Percentiles rank a stretch among this genome's conserved stretches.
phyloP scores from a whole-genome alignment of 2,329 filamentous ascomycete species.

The Ceratocystis variospora region DNA sequence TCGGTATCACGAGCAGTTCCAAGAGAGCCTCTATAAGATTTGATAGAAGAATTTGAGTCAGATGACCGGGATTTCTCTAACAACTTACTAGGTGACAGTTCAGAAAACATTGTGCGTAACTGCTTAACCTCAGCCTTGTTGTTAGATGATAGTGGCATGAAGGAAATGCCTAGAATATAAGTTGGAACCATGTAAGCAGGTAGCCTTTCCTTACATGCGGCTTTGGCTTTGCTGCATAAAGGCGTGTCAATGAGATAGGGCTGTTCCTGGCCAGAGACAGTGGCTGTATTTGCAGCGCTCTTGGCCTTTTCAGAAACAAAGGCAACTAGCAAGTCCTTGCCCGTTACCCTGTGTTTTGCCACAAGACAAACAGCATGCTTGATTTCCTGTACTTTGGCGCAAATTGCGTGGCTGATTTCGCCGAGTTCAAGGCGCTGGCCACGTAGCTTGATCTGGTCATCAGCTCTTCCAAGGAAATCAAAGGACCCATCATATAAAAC shows the following conservation, averaged over 20 bases:
- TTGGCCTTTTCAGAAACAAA: constrained; percentile 41
- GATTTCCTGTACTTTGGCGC: constrained; percentile 41
- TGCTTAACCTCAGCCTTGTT: constrained; percentile 74
- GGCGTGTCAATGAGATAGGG: not conserved
- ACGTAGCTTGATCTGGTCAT: constrained; percentile 84
- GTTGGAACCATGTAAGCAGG: constrained; percentile 87
- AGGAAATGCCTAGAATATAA: constrained; percentile 57
- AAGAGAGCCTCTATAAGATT: constrained; percentile 21
- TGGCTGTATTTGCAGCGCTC: not conserved
- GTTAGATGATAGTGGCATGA: constrained; percentile 69
- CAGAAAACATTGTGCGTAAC: constrained; percentile 52
- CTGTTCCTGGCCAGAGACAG: constrained; percentile 14
- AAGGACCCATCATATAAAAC: constrained; percentile 69
- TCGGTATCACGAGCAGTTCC: not conserved
- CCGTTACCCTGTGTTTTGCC: constrained; percentile 50
- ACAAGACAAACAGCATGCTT: constrained; percentile 66
- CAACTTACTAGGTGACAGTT: constrained; percentile 45
- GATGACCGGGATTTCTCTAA: constrained; percentile 22
- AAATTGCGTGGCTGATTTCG: constrained; percentile 78
- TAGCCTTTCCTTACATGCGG: constrained; percentile 54
- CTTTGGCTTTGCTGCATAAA: constrained; percentile 30
- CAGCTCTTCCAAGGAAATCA: constrained; percentile 73
- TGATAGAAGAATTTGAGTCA: constrained; percentile 24
- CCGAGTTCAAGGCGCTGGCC: constrained; percentile 80
- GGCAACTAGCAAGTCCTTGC: constrained; percentile 71